These are phyloP conservation scores for Phytophthora tentaculata DNA, from an alignment of 352 stramenopile species.

Conservation along the genomic window DNA sequence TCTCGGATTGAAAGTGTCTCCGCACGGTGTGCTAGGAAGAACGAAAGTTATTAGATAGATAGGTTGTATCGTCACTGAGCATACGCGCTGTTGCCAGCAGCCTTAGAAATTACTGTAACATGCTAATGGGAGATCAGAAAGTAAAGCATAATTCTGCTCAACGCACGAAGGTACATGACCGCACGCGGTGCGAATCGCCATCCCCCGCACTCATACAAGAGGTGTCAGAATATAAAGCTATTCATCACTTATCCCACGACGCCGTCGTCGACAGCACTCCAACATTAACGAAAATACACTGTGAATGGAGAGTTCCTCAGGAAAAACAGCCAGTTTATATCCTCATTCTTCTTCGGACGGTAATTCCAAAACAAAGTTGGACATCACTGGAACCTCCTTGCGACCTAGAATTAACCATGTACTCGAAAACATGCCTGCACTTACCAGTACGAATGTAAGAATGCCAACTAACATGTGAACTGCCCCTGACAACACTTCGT, in stretches of 20 bases:
- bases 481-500: not conserved
- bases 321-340: constrained; percentile 88
- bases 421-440: not conserved
- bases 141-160: constrained; percentile 87
- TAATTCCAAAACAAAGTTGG: constrained; percentile 90
- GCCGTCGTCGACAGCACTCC: too few relatives aligned
- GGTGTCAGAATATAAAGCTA: constrained; percentile 91
- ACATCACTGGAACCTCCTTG: constrained; percentile 76
- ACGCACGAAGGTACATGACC: constrained; percentile 49
- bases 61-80: constrained; percentile 78
- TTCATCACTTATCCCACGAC: constrained; percentile 80
- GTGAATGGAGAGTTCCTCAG: constrained; percentile 69
- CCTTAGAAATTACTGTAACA: not conserved
- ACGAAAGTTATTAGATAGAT: constrained; percentile 89
- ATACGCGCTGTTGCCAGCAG: constrained; percentile 15
- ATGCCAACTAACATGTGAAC: too few relatives aligned
- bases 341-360: constrained; percentile 84
- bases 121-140: constrained; percentile 55
- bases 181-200: constrained; percentile 64
- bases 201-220: constrained; percentile 88
- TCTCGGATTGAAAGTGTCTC: constrained; percentile 69
- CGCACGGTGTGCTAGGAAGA: constrained; percentile 82
- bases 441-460: constrained; percentile 26
- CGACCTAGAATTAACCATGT: not conserved
- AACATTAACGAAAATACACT: constrained; percentile 16